Conservation (phyloP, 2,329 filamentous ascomycete genomes). For the Calcarisporium arbuscula region DNA sequence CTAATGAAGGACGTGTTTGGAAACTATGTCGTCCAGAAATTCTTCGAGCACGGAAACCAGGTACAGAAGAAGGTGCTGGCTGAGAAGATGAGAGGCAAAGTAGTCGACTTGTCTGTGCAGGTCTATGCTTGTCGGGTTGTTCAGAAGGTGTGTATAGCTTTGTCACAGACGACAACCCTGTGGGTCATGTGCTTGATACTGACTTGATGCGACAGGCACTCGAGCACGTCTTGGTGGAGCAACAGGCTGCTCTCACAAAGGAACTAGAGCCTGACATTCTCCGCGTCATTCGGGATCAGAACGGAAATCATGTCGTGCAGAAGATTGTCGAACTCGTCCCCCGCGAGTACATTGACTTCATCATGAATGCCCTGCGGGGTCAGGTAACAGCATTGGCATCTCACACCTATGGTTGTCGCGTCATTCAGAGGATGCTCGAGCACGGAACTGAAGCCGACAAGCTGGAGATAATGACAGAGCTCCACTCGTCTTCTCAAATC, state of each 20-base stretch:
- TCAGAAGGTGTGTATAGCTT: conserved; percentile 63
- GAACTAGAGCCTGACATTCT: conserved; percentile 75
- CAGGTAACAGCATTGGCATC: conserved; percentile 68
- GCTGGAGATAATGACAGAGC: conserved; percentile 66
- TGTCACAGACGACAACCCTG: neutral
- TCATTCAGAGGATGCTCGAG: conserved; percentile 89
- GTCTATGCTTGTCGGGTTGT: conserved; percentile 95
- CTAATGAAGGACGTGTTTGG: conserved; percentile 96
- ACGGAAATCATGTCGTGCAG: conserved; percentile 95
- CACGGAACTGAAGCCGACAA: conserved; percentile 68
- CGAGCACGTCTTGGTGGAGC: conserved; percentile 84
- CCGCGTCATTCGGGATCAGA: conserved; percentile 75
- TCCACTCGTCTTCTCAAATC: conserved; percentile 63
- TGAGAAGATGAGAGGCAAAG: conserved; percentile 79
- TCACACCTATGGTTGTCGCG: conserved; percentile 83
- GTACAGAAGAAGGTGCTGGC: conserved; percentile 85
- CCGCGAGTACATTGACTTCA: conserved; percentile 72
- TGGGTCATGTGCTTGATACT: conserved; percentile 9
- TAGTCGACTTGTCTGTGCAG: conserved; percentile 72
- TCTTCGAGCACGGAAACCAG: conserved; percentile 94
- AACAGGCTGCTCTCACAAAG: conserved; percentile 76
- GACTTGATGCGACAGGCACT: conserved; percentile 54
- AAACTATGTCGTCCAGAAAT: conserved; percentile 97
- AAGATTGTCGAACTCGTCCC: conserved; percentile 82
- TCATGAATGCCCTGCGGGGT: conserved; percentile 73